These are phyloP conservation scores for Kwoniella sp. DNA, from an alignment of 768 basidiomycete genomes.

Conservation along the genomic window DNA sequence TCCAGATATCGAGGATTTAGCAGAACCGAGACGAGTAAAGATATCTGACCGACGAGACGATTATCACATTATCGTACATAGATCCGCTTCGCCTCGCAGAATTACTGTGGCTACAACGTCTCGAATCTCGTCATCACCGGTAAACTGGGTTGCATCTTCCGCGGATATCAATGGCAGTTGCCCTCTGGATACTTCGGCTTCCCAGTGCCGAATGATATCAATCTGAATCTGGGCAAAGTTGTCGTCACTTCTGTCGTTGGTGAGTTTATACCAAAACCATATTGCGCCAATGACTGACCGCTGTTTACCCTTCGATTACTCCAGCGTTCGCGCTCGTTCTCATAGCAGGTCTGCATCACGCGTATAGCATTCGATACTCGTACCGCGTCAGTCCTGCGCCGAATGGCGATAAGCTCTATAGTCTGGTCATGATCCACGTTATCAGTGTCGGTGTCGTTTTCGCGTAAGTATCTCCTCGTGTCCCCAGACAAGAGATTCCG, in stretches of 20 bases:
- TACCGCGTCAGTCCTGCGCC: conserved; percentile 33
- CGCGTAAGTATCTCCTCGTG: too few species aligned
- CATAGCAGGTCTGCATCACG: conserved; percentile 34
- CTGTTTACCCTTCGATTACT: too few species aligned
- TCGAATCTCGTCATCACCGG: conserved; percentile 39
- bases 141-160: conserved; percentile 44
- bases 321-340: conserved; percentile 45
- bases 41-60: too few species aligned
- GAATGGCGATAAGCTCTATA: conserved; percentile 43
- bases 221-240: conserved; percentile 32
- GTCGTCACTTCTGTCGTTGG: conserved; percentile 33
- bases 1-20: not conserved
- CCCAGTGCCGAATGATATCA: conserved; percentile 35
- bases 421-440: conserved; percentile 38
- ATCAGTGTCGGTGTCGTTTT: conserved; percentile 38
- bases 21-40: too few species aligned
- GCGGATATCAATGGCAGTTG: conserved; percentile 45
- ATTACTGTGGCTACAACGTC: conserved; percentile 49
- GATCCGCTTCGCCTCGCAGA: conserved; percentile 19
- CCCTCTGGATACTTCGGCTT: conserved; percentile 46
- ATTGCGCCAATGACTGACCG: too few species aligned
- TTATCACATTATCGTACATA: not conserved
- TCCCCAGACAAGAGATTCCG: too few species aligned
- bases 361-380: conserved; percentile 44
- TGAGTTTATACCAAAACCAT: too few species aligned